phyloP scores from a whole-genome alignment of 257 asterid genomes.

The Fraxinus excelsior region DNA sequence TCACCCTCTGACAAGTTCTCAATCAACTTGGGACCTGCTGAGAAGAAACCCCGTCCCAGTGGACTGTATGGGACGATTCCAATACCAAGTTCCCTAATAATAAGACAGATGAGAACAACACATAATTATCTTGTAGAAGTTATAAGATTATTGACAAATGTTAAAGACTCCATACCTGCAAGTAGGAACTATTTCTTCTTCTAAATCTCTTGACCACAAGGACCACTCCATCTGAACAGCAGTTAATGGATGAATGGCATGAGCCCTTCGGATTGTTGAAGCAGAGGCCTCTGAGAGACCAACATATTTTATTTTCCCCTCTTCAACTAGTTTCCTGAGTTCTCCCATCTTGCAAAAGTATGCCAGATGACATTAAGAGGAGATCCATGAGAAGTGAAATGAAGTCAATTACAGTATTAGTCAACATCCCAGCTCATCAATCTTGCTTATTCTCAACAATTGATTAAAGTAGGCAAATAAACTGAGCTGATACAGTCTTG shows the following conservation, averaged over 20 bases:
- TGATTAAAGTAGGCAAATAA: neutral
- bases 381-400: neutral
- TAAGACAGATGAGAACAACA: neutral
- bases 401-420: neutral
- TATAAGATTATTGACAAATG: neutral
- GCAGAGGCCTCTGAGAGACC: constrained; percentile 39
- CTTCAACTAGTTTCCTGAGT: constrained; percentile 29
- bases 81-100: constrained; percentile 26
- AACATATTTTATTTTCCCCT: constrained; percentile 33
- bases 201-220: constrained; percentile 34
- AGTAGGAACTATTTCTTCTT: constrained; percentile 38
- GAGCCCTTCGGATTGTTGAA: constrained; percentile 42
- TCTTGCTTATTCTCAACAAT: neutral
- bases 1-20: constrained; percentile 8
- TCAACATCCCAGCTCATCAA: neutral
- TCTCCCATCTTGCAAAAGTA: constrained; percentile 26
- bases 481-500: neutral
- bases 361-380: neutral
- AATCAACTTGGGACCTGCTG: constrained; percentile 16
- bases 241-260: constrained; percentile 39
- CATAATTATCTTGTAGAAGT: neutral
- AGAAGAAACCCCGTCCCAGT: constrained; percentile 21
- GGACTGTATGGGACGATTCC: constrained; percentile 27
- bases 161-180: constrained; percentile 24
- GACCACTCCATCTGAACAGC: constrained; percentile 44